phyloP scores from a whole-genome alignment of 768 basidiomycete genomes.

The Cystobasidium tubakii region DNA sequence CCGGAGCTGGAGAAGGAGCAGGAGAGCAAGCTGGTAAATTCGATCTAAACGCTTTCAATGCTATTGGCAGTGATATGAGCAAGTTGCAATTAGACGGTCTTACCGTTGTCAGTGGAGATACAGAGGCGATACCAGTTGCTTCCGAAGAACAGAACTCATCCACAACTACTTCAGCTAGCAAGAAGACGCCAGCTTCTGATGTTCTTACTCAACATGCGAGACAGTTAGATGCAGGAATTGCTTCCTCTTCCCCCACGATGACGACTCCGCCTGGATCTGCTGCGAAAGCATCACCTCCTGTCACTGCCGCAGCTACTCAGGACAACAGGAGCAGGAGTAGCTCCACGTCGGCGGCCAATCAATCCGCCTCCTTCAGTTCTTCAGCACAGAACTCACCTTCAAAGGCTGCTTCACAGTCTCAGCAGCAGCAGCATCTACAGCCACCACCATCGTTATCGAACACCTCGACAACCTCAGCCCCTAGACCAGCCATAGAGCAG shows the following conservation, averaged over 20 bases:
- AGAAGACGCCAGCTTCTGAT: neutral
- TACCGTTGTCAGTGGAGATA: neutral
- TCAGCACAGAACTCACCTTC: neutral
- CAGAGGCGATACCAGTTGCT: neutral
- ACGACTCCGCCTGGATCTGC: too few species aligned
- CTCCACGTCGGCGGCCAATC: neutral
- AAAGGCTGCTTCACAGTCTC: neutral
- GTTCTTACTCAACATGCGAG: constrained; percentile 9
- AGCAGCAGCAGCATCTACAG: constrained; percentile 11
- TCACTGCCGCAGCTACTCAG: neutral
- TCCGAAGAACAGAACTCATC: neutral
- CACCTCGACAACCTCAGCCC: neutral
- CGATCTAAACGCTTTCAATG: constrained; percentile 9
- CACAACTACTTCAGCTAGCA: neutral
- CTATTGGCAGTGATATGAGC: neutral
- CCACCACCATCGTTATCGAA: neutral
- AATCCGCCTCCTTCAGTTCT: neutral
- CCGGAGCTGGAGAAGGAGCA: neutral
- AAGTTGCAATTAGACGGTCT: constrained; percentile 3
- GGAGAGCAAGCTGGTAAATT: neutral
- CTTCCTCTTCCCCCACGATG: neutral
- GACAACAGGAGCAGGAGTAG: neutral
- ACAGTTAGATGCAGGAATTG: neutral
- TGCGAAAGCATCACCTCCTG: neutral
- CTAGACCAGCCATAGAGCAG: constrained; percentile 2